These are phyloP conservation scores for Hygrophila difformis DNA, from an alignment of 257 asterid species.

Conservation along the genomic window DNA sequence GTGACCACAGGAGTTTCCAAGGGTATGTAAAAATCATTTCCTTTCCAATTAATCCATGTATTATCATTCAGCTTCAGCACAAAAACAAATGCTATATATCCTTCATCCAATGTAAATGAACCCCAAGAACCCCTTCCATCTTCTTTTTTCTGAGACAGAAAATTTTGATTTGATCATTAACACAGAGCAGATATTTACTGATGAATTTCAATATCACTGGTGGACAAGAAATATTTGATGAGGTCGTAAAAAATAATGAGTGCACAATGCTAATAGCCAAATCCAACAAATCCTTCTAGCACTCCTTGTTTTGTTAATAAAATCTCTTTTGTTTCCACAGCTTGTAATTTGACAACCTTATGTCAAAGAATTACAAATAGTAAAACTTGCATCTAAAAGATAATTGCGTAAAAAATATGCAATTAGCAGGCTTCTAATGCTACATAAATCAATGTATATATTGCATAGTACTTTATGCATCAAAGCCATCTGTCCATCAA, in stretches of 20 bases:
- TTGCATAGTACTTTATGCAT: not conserved
- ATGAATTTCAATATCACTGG: constrained; percentile 3
- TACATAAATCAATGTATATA: not conserved
- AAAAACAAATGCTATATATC: constrained; percentile 54
- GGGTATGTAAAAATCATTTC: constrained; percentile 74
- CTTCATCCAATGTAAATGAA: constrained; percentile 55
- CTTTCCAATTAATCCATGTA: constrained; percentile 69
- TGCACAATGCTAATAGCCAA: not conserved
- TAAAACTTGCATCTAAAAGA: too few relatives aligned
- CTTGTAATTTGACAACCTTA: too few relatives aligned
- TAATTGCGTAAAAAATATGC: too few relatives aligned
- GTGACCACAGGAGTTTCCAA: constrained; percentile 29
- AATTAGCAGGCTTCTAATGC: not conserved
- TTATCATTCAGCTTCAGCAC: constrained; percentile 69
- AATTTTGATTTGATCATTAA: constrained; percentile 10
- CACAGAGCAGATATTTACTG: constrained; percentile 7
- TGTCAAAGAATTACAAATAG: not conserved
- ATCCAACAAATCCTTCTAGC: not conserved
- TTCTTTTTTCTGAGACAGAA: constrained; percentile 47
- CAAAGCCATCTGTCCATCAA: not conserved
- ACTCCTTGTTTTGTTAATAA: not conserved
- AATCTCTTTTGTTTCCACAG: too few relatives aligned
- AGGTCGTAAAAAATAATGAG: constrained; percentile 10
- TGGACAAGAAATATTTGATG: constrained; percentile 3
- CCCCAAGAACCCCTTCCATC: constrained; percentile 54